Conservation (phyloP, 2,329 filamentous ascomycete species). For the Exophiala viscosa region DNA sequence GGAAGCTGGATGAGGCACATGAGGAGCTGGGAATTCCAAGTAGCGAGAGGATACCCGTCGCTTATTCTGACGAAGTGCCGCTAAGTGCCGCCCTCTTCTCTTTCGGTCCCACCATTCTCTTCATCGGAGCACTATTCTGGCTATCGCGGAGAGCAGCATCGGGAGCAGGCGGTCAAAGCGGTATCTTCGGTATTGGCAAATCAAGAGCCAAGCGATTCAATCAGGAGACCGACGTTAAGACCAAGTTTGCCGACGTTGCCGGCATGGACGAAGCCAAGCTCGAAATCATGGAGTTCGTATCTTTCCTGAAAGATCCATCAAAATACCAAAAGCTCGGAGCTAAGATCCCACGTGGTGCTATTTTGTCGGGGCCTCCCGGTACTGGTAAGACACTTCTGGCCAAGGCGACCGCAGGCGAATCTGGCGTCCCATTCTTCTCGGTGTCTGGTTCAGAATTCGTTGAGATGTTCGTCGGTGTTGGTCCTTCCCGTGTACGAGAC, state of each 20-base stretch:
- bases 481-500: conserved; percentile 90
- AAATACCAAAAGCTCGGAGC: conserved; percentile 91
- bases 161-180: conserved; percentile 62
- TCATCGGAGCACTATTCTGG: conserved; percentile 80
- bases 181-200: conserved; percentile 94
- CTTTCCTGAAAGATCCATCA: conserved; percentile 89
- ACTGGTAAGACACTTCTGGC: conserved; percentile 97
- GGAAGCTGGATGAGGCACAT: conserved; percentile 82
- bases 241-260: conserved; percentile 94
- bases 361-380: conserved; percentile 93
- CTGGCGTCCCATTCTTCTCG: conserved; percentile 94
- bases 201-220: conserved; percentile 97
- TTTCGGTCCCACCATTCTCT: conserved; percentile 81
- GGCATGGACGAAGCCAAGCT: conserved; percentile 97
- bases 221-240: conserved; percentile 91
- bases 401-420: conserved; percentile 96
- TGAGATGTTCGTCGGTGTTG: conserved; percentile 99
- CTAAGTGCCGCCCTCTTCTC: conserved; percentile 69
- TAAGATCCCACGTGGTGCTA: conserved; percentile 95
- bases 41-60: conserved; percentile 87
- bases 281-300: conserved; percentile 99
- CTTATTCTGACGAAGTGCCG: conserved; percentile 73
- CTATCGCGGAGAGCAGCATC: conserved; percentile 71
- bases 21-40: conserved; percentile 78
- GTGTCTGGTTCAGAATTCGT: conserved; percentile 98